Evolutionary conservation across 345 rosid genomes (phyloP).

Genomic region (Odontarrhena argentea): DNA sequence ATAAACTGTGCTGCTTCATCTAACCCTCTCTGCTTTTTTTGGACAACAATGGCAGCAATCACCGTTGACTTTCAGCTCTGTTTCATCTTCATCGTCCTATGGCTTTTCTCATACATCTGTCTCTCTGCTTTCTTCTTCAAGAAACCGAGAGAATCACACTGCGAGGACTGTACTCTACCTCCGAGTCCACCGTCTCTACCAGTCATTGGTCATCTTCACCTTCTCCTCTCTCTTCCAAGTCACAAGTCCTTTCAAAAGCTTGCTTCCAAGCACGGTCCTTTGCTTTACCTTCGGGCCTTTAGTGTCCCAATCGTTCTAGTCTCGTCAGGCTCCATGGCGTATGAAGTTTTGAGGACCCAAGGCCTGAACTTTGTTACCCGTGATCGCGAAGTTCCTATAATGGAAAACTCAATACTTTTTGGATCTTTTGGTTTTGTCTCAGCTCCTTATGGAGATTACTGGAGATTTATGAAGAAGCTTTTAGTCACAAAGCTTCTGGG

Average conservation of each 20-base stretch:
- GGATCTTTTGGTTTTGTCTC: slow-evolving; percentile 34
- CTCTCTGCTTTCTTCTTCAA: slow-evolving; percentile 34
- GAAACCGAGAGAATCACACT: slow-evolving; percentile 18
- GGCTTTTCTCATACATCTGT: slow-evolving; percentile 27
- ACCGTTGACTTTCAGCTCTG: slow-evolving; percentile 41
- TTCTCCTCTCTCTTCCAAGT: slow-evolving; percentile 34
- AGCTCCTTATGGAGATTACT: slow-evolving; percentile 51
- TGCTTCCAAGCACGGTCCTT: slow-evolving; percentile 45
- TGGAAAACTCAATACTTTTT: slow-evolving; percentile 34
- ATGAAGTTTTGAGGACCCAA: slow-evolving; percentile 42
- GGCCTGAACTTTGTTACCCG: slow-evolving; percentile 38
- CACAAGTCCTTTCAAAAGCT: slow-evolving; percentile 41
- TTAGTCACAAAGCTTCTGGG: slow-evolving; percentile 46
- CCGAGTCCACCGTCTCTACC: slow-evolving; percentile 54
- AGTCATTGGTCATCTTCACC: slow-evolving; percentile 52
- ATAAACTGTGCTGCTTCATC: slow-evolving; percentile 13
- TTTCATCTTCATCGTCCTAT: slow-evolving; percentile 25
- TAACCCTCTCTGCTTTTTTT: slow-evolving; percentile 32
- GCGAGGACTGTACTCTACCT: slow-evolving; percentile 38
- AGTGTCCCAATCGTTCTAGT: slow-evolving; percentile 39
- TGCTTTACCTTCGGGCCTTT: slow-evolving; percentile 45
- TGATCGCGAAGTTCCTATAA: slow-evolving; percentile 17
- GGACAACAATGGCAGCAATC: slow-evolving; percentile 31
- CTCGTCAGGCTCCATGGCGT: slow-evolving; percentile 45
- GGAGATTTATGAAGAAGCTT: slow-evolving; percentile 56